These are phyloP conservation scores for Lathyrus tuberosus DNA, from an alignment of 306 rosid species.

Conservation along the genomic window DNA sequence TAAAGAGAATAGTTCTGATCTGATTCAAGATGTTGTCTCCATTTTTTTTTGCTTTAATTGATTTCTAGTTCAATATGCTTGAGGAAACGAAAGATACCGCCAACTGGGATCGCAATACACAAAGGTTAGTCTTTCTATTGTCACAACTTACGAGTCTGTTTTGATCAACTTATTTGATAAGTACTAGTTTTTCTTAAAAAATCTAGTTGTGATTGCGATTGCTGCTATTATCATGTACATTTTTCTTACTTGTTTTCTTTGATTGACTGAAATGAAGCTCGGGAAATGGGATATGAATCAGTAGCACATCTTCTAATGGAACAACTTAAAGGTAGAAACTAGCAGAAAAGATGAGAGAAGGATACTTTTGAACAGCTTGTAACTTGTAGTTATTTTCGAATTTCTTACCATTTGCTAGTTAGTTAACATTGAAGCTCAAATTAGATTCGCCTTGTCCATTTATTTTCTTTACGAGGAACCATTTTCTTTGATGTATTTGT, in stretches of 20 bases:
- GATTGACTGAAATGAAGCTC: conserved; percentile 49
- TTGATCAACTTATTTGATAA: background rate
- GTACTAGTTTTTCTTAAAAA: background rate
- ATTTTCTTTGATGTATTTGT: conserved; percentile 16
- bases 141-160: background rate
- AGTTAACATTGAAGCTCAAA: background rate
- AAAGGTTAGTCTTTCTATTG: conserved; percentile 50
- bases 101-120: conserved; percentile 71
- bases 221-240: background rate
- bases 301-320: conserved; percentile 78
- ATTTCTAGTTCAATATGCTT: conserved; percentile 63
- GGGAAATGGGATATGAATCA: conserved; percentile 64
- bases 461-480: conserved; percentile 6
- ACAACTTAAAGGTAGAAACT: conserved; percentile 53
- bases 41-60: conserved; percentile 10
- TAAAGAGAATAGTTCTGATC: background rate
- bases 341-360: conserved; percentile 28
- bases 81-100: conserved; percentile 62
- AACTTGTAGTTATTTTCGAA: conserved; percentile 6
- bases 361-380: conserved; percentile 15
- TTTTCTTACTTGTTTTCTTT: conserved; percentile 8
- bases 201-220: too few species aligned
- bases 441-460: conserved; percentile 2
- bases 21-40: conserved; percentile 34
- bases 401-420: background rate